phyloP scores from a whole-genome alignment of 352 stramenopile genomes.

The Globisporangium emineosum region DNA sequence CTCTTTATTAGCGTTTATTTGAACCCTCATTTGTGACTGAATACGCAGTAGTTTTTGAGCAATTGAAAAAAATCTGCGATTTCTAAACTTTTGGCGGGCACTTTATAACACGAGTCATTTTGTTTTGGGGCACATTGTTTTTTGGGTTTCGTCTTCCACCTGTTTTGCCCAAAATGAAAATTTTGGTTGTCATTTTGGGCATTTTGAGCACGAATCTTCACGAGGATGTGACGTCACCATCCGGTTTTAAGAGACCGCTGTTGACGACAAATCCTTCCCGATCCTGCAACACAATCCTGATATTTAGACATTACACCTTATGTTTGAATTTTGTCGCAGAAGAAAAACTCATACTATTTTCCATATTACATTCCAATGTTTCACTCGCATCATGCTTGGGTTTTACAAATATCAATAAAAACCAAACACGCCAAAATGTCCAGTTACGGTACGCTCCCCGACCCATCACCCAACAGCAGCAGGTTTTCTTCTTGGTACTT shows the following conservation, averaged over 20 bases:
- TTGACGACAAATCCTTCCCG: neutral
- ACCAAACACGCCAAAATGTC: conserved; percentile 2
- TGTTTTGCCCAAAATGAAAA: too few species aligned
- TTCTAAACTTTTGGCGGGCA: too few species aligned
- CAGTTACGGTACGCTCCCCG: neutral
- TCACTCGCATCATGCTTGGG: neutral
- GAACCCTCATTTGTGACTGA: too few species aligned
- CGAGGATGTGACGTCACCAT: conserved; percentile 6
- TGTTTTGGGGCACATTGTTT: too few species aligned
- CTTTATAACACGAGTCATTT: too few species aligned
- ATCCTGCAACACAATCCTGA: neutral
- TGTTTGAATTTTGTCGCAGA: too few species aligned
- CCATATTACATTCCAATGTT: neutral
- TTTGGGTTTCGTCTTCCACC: too few species aligned
- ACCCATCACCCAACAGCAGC: neutral
- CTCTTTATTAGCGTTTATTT: too few species aligned
- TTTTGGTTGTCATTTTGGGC: too few species aligned
- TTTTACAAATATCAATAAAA: neutral
- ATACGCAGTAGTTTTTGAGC: too few species aligned
- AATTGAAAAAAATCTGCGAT: too few species aligned
- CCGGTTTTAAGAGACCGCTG: neutral
- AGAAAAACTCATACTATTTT: neutral
- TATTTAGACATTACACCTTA: neutral
- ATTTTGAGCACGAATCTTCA: too few species aligned
- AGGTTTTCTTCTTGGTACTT: neutral